Conservation (phyloP, 257 asterid species). For the Forsythia suspensa region DNA sequence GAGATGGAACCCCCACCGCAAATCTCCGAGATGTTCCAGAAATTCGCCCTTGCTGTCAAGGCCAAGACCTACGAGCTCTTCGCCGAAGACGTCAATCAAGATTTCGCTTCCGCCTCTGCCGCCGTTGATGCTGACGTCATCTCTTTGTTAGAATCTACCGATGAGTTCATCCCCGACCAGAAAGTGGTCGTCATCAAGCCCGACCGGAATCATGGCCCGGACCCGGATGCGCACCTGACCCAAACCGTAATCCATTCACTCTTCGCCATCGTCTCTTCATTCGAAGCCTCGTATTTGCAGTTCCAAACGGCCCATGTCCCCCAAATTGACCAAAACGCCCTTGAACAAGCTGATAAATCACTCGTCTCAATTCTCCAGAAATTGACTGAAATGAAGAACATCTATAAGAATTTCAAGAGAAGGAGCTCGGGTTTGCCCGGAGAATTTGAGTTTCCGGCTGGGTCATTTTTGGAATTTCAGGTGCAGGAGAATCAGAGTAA, state of each 20-base stretch:
- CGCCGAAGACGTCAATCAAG: slow-evolving; percentile 39
- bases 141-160: slow-evolving; percentile 76
- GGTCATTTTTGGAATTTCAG: slow-evolving; percentile 69
- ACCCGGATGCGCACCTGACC: slow-evolving; percentile 28
- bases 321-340: slow-evolving; percentile 50
- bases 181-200: slow-evolving; percentile 90
- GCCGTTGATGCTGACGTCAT: slow-evolving; percentile 46
- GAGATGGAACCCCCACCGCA: slow-evolving; percentile 73
- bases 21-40: slow-evolving; percentile 88
- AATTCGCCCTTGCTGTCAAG: slow-evolving; percentile 82
- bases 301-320: slow-evolving; percentile 98
- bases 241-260: slow-evolving; percentile 59
- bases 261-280: slow-evolving; percentile 73
- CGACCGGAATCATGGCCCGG: slow-evolving; percentile 36
- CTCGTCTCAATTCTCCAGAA: slow-evolving; percentile 70
- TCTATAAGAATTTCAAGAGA: slow-evolving; percentile 45
- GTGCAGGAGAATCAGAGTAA: slow-evolving; percentile 99
- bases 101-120: slow-evolving; percentile 18
- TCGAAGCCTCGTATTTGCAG: slow-evolving; percentile 86
- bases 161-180: slow-evolving; percentile 83
- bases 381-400: slow-evolving; percentile 61
- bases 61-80: slow-evolving; percentile 91
- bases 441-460: slow-evolving; percentile 54
- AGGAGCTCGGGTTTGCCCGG: slow-evolving; percentile 25
- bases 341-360: slow-evolving; percentile 67